Conservation (phyloP, 306 rosid genomes). For the Dicorynia guianensis region DNA sequence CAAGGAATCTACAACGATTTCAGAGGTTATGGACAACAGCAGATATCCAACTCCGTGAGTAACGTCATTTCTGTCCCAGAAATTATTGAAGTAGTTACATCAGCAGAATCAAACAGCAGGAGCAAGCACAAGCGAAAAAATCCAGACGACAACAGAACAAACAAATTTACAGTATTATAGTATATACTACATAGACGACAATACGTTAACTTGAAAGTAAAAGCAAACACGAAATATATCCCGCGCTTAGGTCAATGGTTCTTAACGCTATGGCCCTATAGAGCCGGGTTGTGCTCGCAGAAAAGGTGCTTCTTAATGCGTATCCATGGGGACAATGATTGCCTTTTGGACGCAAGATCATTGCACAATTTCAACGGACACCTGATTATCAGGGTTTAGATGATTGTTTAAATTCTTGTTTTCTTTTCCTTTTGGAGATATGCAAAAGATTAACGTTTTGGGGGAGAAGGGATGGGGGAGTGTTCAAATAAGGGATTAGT, state of each 20-base stretch:
- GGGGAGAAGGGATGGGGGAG: background rate
- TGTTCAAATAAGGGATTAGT: background rate
- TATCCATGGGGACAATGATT: background rate
- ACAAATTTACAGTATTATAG: background rate
- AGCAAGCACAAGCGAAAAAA: conserved; percentile 1
- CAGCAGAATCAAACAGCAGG: conserved; percentile 27
- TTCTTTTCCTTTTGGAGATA: background rate
- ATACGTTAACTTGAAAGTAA: background rate
- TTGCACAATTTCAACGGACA: background rate
- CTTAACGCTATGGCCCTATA: background rate
- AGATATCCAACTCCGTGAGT: background rate
- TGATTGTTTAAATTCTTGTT: background rate
- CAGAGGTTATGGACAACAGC: background rate
- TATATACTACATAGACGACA: background rate
- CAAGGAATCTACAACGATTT: background rate
- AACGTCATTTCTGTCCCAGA: background rate
- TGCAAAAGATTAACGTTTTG: background rate
- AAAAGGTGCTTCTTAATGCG: background rate
- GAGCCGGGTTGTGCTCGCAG: background rate
- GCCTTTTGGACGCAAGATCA: background rate
- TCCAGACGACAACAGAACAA: background rate
- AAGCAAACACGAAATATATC: background rate
- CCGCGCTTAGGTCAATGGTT: too few species aligned
- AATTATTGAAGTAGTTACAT: background rate
- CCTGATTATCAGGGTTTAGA: background rate